phyloP scores from a whole-genome alignment of 2,329 filamentous ascomycete species.

The Delphinella strobiligena region DNA sequence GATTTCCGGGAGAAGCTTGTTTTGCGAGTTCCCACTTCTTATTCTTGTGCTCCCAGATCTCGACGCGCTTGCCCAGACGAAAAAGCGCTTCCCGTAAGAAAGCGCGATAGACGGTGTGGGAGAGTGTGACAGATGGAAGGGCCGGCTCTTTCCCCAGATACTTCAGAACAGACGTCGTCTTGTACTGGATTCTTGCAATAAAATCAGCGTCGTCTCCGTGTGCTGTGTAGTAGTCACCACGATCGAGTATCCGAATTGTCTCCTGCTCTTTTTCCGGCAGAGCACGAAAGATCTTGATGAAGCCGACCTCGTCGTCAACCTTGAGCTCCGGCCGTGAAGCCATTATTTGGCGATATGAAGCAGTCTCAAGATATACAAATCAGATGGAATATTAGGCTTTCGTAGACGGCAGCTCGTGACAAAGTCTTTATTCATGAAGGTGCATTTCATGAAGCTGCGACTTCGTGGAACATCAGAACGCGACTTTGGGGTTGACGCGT shows the following conservation, averaged over 20 bases:
- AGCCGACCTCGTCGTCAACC: slow-evolving; percentile 92
- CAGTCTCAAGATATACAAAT: no score
- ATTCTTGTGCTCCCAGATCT: slow-evolving; percentile 71
- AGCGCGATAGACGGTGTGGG: slow-evolving; percentile 85
- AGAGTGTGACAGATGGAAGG: slow-evolving; percentile 89
- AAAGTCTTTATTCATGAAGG: no score
- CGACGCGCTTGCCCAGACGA: slow-evolving; percentile 76
- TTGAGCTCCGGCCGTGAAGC: slow-evolving; percentile 45
- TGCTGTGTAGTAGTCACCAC: slow-evolving; percentile 92
- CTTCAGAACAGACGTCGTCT: slow-evolving; percentile 88
- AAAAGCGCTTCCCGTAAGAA: slow-evolving; percentile 92
- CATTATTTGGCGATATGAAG: slow-evolving; percentile 31
- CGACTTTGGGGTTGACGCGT: no score
- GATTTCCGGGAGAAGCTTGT: slow-evolving; percentile 76
- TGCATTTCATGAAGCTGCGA: no score
- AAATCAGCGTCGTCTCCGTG: slow-evolving; percentile 76
- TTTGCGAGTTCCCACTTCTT: slow-evolving; percentile 90
- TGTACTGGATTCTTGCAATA: slow-evolving; percentile 79
- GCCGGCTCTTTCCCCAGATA: slow-evolving; percentile 78
- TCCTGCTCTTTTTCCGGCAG: slow-evolving; percentile 58
- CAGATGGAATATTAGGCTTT: no score
- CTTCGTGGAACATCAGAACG: no score
- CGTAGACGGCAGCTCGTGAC: no score
- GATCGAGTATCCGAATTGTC: slow-evolving; percentile 82
- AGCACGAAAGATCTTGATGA: slow-evolving; percentile 93